Evolutionary conservation across 2,329 filamentous ascomycete species (phyloP).

Genomic region (Epicoccum nigrum): DNA sequence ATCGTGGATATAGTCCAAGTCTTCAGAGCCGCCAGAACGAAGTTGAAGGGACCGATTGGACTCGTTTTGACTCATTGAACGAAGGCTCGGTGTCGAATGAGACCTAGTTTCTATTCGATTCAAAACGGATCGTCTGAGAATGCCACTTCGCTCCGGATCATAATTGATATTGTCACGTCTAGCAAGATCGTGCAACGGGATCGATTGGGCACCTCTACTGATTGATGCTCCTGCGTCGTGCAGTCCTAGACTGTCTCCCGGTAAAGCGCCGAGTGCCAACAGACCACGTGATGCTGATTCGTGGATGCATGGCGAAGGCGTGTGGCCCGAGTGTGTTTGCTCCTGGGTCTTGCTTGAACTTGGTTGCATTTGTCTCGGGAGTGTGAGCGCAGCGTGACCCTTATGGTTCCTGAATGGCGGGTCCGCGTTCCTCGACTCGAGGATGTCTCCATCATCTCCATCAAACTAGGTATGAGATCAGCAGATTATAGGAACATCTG

Average conservation of each 20-base stretch:
- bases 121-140: not conserved
- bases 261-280: conserved; percentile 22
- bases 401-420: too few relatives aligned
- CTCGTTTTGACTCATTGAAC: not conserved
- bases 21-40: too few relatives aligned
- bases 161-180: not conserved
- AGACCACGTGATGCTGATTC: conserved; percentile 31
- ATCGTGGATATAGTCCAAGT: not conserved
- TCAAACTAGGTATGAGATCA: not conserved
- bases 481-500: too few relatives aligned
- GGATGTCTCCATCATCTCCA: not conserved
- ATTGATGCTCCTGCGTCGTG: too few relatives aligned
- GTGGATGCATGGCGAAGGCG: conserved; percentile 24
- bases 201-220: not conserved
- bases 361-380: too few relatives aligned
- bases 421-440: not conserved
- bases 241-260: not conserved
- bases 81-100: not conserved
- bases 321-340: conserved; percentile 1
- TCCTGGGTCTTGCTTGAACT: too few relatives aligned
- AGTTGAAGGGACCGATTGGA: not conserved
- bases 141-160: not conserved
- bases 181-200: conserved; percentile 1
- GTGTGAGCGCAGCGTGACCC: too few relatives aligned
- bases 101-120: not conserved